Base-by-base conservation (phyloP, 768 basidiomycete species). In the Heimioporus sp. region DNA sequence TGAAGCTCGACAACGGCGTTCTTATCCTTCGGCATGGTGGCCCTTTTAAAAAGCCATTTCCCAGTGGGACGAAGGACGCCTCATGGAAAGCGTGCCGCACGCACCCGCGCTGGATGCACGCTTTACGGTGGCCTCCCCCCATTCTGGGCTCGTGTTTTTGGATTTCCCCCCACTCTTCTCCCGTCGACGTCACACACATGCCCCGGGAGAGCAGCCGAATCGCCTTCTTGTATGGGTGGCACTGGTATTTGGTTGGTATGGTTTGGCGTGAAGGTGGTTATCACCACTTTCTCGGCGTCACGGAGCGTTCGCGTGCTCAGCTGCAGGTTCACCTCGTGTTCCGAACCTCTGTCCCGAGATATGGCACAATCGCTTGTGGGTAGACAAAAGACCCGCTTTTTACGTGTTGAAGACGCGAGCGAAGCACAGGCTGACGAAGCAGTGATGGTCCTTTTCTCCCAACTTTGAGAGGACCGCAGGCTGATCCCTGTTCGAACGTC, bases 51-150 rank as follows among this genome's bases (percentile, higher is more conserved):
- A 52, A 55, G 58, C 48, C 41, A 42, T 42, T 50, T 50, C 37
- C 19, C 47, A 49, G 55, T 53, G 51, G 52, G 56, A 48, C 53
- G 49, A 57, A 52, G 52, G 47, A 54, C 44, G 65, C 65, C 65
- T 66, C 65, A 61, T 66, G 65, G 57, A 41, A 66, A 58, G 52
- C 51, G 52, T 68, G 65, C 66, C 56, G 63, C 65, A 67, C 52
- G 38, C 24, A 28, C 61, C 61, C 46, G 54, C 62, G 47, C 51
- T 43, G 56, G 31, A 50, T 59, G 51, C 58, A 49, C 54, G 63
- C 51, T 36, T 58, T 47, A 51, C 42, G 47, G 48, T 63, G 51
- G 46, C 12, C 41, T 28, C 30, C 43, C 37, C 48, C 41, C 47
- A 47, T 55, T 43, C 38, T 35, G 40, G 38, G 20, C 30, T 43